Evolutionary conservation across 1,139 yeast species (phyloP).

Genomic region (Trichomonascaceae sp.): DNA sequence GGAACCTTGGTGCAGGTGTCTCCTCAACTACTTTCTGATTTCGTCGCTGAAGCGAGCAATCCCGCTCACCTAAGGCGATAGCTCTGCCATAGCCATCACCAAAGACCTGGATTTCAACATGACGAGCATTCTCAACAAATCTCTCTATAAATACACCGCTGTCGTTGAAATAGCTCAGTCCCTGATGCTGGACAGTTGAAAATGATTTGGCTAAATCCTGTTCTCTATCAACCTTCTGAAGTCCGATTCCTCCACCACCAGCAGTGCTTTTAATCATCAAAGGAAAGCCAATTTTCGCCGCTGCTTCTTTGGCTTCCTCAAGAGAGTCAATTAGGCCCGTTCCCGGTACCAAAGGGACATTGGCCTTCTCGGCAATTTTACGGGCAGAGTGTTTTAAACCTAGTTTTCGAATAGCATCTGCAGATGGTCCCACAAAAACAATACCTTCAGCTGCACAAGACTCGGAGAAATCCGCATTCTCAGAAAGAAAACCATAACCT

Average conservation of each 20-base stretch:
- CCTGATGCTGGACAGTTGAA: constrained; percentile 89
- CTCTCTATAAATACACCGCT: constrained; percentile 91
- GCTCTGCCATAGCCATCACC: constrained; percentile 95
- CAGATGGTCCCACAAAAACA: constrained; percentile 91
- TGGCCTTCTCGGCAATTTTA: constrained; percentile 80
- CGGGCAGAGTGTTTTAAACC: constrained; percentile 97
- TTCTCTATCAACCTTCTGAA: constrained; percentile 82
- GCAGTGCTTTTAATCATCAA: constrained; percentile 97
- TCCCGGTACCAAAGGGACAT: constrained; percentile 94
- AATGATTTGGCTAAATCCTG: constrained; percentile 77
- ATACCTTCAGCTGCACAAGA: constrained; percentile 76
- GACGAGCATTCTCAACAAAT: constrained; percentile 90
- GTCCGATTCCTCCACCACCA: constrained; percentile 98
- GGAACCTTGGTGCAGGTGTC: constrained; percentile 94
- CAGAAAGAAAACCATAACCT: constrained; percentile 94
- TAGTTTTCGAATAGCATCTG: constrained; percentile 80
- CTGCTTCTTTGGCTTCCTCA: constrained; percentile 68
- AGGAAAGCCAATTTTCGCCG: constrained; percentile 78
- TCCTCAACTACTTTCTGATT: constrained; percentile 95
- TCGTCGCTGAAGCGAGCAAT: constrained; percentile 94
- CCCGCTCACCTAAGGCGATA: constrained; percentile 92
- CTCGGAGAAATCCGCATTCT: constrained; percentile 93
- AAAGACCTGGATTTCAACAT: constrained; percentile 92
- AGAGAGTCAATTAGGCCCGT: constrained; percentile 69
- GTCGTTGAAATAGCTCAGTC: constrained; percentile 87